Percentiles rank a stretch among this genome's conserved stretches.
These are phyloP conservation scores for Candida coquimbonensis DNA, from an alignment of 805 yeast species.

Conservation along the genomic window DNA sequence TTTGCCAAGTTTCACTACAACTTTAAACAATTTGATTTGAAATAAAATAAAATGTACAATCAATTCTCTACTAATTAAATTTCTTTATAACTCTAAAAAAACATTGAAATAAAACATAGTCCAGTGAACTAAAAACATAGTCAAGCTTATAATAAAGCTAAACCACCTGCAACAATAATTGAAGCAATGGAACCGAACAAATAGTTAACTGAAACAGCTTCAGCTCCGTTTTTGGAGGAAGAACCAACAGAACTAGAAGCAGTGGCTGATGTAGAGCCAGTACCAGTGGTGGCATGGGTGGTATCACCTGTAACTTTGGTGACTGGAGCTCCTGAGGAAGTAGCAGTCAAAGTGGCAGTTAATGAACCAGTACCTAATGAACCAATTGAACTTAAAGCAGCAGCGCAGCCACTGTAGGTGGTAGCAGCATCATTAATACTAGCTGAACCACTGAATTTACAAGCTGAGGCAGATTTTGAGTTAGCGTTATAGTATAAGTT, in stretches of 20 bases:
- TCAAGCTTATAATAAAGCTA: constrained; percentile 24
- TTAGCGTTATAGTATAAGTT: constrained; percentile 54
- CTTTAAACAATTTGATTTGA: too few species aligned
- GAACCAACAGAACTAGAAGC: constrained; percentile 16
- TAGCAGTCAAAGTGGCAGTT: constrained; percentile 1
- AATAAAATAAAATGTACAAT: too few species aligned
- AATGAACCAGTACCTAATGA: constrained; percentile 44
- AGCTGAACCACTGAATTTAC: constrained; percentile 68
- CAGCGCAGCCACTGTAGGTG: constrained; percentile 47
- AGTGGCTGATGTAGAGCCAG: constrained; percentile 8
- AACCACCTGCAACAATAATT: constrained; percentile 28
- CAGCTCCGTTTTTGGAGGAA: not conserved
- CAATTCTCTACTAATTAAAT: too few species aligned
- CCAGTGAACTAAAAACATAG: not conserved
- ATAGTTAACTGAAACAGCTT: constrained; percentile 21
- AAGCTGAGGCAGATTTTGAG: constrained; percentile 39
- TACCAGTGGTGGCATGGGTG: constrained; percentile 3
- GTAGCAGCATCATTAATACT: constrained; percentile 38
- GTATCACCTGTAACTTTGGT: constrained; percentile 10
- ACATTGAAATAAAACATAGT: not conserved
- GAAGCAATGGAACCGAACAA: constrained; percentile 26
- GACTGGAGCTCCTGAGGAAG: not conserved
- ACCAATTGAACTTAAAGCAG: constrained; percentile 61
- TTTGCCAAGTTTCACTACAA: too few species aligned
- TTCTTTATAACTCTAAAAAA: not conserved